A percentile compares a stretch with the other conserved stretches of the same genome.
Evolutionary conservation across 768 basidiomycete species (phyloP).

Genomic region (Pleurotus cornucopiae): DNA sequence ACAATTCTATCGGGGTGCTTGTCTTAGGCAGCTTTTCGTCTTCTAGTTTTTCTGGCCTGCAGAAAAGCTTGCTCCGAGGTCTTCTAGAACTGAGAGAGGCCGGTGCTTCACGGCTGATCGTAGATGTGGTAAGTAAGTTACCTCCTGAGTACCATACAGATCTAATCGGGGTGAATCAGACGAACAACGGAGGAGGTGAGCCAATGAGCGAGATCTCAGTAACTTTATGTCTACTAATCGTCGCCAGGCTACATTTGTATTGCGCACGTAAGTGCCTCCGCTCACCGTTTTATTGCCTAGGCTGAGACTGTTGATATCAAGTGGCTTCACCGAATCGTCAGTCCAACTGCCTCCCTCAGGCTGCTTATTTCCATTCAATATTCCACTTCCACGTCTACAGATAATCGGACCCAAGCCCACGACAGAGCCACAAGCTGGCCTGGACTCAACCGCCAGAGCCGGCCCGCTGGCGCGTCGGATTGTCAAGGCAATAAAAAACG

Average conservation of each 20-base stretch:
- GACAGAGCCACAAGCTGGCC: constrained; percentile 50
- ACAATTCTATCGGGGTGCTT: constrained; percentile 44
- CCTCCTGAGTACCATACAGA: background rate
- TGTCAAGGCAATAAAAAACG: constrained; percentile 36
- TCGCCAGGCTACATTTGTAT: constrained; percentile 48
- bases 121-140: constrained; percentile 45
- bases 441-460: constrained; percentile 46
- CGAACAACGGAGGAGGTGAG: constrained; percentile 45
- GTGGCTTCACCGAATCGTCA: constrained; percentile 44
- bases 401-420: constrained; percentile 48
- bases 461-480: constrained; percentile 48
- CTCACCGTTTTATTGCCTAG: no score
- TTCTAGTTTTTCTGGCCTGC: constrained; percentile 34
- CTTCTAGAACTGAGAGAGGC: constrained; percentile 38
- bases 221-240: background rate
- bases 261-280: constrained; percentile 42
- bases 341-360: constrained; percentile 8
- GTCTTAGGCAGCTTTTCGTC: constrained; percentile 57
- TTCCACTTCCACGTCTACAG: constrained; percentile 18
- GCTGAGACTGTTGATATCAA: constrained; percentile 10
- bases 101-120: constrained; percentile 50
- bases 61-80: constrained; percentile 39
- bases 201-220: background rate
- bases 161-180: constrained; percentile 18
- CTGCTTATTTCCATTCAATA: background rate